phyloP scores from a whole-genome alignment of 208 protist genomes.

The Trypanosoma vivax region DNA sequence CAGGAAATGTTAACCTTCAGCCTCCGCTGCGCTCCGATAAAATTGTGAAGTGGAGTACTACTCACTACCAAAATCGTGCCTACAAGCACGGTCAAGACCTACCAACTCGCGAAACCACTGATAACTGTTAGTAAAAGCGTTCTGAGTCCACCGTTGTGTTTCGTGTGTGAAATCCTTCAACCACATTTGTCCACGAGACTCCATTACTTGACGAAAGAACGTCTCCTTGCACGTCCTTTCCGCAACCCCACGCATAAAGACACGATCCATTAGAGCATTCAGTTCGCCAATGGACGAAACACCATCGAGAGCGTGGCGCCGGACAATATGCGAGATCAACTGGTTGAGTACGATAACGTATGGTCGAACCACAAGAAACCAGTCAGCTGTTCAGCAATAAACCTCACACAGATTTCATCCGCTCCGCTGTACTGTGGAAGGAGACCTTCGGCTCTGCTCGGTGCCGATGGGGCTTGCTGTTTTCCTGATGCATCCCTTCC shows the following conservation, averaged over 20 bases:
- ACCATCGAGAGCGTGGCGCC: conserved; percentile 22
- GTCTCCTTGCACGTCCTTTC: conserved; percentile 20
- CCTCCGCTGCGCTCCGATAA: no score
- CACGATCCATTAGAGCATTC: conserved; percentile 12
- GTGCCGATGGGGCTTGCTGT: background rate
- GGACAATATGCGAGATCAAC: conserved; percentile 54
- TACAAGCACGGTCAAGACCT: conserved; percentile 7
- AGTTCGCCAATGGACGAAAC: conserved; percentile 12
- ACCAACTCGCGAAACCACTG: conserved; percentile 16
- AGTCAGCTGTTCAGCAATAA: conserved; percentile 55
- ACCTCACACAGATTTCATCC: conserved; percentile 18
- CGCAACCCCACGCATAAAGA: conserved; percentile 16
- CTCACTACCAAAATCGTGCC: no score
- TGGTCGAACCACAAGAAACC: conserved; percentile 57
- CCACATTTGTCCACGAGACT: conserved; percentile 22
- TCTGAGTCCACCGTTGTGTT: conserved; percentile 18
- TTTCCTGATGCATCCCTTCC: background rate
- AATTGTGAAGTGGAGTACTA: no score
- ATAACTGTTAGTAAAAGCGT: conserved; percentile 6
- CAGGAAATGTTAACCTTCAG: no score
- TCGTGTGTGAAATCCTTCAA: conserved; percentile 28
- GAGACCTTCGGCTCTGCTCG: background rate
- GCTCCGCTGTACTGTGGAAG: background rate
- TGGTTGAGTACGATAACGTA: conserved; percentile 54
- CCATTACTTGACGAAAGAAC: conserved; percentile 18